Conservation (phyloP, 2,329 filamentous ascomycete genomes). For the Coniochaeta ligniaria region DNA sequence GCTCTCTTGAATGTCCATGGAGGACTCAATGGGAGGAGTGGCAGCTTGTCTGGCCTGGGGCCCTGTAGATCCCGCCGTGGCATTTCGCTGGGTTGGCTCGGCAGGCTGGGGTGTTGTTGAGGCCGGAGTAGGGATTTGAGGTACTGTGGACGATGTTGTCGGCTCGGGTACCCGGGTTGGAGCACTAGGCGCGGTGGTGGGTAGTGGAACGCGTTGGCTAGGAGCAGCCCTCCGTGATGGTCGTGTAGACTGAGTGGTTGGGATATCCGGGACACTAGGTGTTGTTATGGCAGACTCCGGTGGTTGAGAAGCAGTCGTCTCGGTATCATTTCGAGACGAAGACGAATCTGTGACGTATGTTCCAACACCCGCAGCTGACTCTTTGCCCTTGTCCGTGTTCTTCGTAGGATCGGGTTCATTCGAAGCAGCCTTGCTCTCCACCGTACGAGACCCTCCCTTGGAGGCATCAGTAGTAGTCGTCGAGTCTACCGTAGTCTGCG, state of each 20-base stretch:
- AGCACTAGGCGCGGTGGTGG: background rate
- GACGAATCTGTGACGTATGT: background rate
- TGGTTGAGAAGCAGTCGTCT: background rate
- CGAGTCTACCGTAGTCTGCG: background rate
- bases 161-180: background rate
- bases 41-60: background rate
- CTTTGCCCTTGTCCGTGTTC: background rate
- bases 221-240: background rate
- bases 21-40: conserved; percentile 2
- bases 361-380: background rate
- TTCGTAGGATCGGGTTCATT: background rate
- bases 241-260: background rate
- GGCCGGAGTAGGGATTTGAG: background rate
- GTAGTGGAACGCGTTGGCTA: background rate
- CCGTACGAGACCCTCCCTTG: background rate
- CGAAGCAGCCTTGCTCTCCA: background rate
- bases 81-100: background rate
- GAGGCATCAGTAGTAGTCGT: background rate
- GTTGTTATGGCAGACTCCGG: background rate
- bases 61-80: background rate
- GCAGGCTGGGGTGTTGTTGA: background rate
- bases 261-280: background rate
- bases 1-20: background rate
- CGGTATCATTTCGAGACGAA: background rate
- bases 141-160: background rate